These are phyloP conservation scores for Ascoidea tarda DNA, from an alignment of 805 yeast species.

Conservation along the genomic window DNA sequence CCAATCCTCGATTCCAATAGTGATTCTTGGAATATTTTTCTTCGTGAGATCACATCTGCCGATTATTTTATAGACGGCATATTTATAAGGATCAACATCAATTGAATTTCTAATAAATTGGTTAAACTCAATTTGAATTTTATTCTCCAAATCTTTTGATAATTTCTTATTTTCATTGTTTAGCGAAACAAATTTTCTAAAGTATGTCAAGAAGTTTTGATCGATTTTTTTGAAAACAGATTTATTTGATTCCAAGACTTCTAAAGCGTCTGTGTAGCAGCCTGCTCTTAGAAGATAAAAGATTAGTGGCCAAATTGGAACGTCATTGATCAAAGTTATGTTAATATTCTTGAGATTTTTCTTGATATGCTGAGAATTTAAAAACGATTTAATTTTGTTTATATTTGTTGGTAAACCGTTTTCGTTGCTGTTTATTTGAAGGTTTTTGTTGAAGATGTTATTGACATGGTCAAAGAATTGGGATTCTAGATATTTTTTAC, in stretches of 20 bases:
- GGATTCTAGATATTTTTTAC: slow-evolving; percentile 49
- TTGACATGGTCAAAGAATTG: slow-evolving; percentile 73
- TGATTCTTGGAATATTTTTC: slow-evolving; percentile 49
- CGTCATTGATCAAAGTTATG: slow-evolving; percentile 57
- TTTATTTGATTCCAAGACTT: slow-evolving; percentile 46
- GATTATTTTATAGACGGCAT: slow-evolving; percentile 78
- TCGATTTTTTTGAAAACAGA: slow-evolving; percentile 75
- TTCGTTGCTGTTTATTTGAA: slow-evolving; percentile 10
- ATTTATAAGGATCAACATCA: slow-evolving; percentile 77
- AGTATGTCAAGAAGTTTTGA: slow-evolving; percentile 66
- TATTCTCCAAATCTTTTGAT: slow-evolving; percentile 52
- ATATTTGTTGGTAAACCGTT: slow-evolving; percentile 62
- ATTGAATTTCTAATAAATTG: slow-evolving; percentile 59
- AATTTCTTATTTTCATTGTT: slow-evolving; percentile 30
- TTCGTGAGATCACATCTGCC: slow-evolving; percentile 78
- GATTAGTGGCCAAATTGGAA: slow-evolving; percentile 89
- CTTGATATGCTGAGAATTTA: slow-evolving; percentile 24
- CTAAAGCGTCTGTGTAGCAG: slow-evolving; percentile 61
- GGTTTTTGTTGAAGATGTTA: slow-evolving; percentile 40
- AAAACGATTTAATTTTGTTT: slow-evolving; percentile 55
- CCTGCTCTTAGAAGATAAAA: slow-evolving; percentile 83
- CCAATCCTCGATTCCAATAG: slow-evolving; percentile 85
- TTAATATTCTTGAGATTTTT: slow-evolving; percentile 37
- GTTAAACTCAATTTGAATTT: slow-evolving; percentile 68
- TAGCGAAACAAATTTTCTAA: slow-evolving; percentile 53